Conservation (phyloP, 352 stramenopile genomes). For the Pythium angustatum region DNA sequence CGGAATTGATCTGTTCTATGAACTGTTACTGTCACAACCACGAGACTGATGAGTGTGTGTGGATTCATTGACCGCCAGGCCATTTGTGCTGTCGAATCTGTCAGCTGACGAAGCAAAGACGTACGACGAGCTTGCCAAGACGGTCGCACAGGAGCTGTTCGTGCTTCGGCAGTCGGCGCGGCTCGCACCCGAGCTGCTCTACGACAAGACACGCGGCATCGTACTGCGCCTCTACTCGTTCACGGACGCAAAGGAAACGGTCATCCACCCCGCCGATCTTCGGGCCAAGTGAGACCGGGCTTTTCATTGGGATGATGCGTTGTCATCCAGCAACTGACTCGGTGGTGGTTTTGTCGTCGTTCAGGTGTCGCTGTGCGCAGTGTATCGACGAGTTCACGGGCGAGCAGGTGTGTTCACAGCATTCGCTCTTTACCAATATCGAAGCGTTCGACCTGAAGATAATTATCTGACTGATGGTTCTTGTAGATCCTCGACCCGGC, state of each 20-base stretch:
- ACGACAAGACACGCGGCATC: slow-evolving; percentile 78
- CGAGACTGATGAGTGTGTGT: slow-evolving; percentile 1
- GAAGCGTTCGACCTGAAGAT: too few relatives aligned
- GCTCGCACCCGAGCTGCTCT: slow-evolving; percentile 74
- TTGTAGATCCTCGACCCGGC: slow-evolving; percentile 69
- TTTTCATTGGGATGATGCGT: too few relatives aligned
- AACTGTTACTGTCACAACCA: neutral
- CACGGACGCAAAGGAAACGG: slow-evolving; percentile 69
- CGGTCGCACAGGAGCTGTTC: slow-evolving; percentile 77
- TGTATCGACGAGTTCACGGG: slow-evolving; percentile 89
- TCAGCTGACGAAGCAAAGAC: slow-evolving; percentile 63
- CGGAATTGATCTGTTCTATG: neutral
- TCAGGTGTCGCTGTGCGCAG: slow-evolving; percentile 79
- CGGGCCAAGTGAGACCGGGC: slow-evolving; percentile 52
- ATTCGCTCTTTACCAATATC: neutral
- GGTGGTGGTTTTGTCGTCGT: neutral
- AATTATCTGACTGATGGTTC: too few relatives aligned
- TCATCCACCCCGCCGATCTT: slow-evolving; percentile 75
- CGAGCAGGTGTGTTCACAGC: slow-evolving; percentile 56
- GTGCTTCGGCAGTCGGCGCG: slow-evolving; percentile 73
- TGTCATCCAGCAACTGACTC: neutral
- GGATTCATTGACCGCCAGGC: slow-evolving; percentile 42
- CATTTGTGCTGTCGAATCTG: slow-evolving; percentile 74
- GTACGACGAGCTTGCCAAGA: slow-evolving; percentile 70
- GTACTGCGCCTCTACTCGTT: slow-evolving; percentile 76